A percentile compares a stretch with the other conserved stretches of the same genome.
These are phyloP conservation scores for Murraya koenigii DNA, from an alignment of 345 rosid genomes.

Conservation along the genomic window DNA sequence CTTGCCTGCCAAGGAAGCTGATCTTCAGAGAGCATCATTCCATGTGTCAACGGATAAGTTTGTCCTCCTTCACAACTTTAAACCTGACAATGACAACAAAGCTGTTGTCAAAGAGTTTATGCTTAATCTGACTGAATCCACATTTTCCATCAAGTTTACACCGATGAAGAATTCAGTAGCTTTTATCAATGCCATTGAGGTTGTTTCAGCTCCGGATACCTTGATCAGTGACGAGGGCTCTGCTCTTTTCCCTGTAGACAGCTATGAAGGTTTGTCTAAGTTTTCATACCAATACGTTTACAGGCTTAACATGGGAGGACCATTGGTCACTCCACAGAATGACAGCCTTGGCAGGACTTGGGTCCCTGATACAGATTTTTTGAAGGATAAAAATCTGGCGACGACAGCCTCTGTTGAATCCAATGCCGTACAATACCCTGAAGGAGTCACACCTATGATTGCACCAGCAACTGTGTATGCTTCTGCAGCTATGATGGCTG, in stretches of 20 bases:
- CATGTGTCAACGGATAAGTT: conserved; percentile 52
- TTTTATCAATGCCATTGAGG: conserved; percentile 69
- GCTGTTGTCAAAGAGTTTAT: conserved; percentile 58
- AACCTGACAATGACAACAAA: conserved; percentile 29
- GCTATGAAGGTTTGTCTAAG: conserved; percentile 38
- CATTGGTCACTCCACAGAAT: conserved; percentile 50
- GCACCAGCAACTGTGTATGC: conserved; percentile 71
- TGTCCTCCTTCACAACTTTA: conserved; percentile 63
- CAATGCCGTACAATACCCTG: conserved; percentile 44
- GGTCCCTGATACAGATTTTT: conserved; percentile 49
- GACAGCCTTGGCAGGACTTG: conserved; percentile 62
- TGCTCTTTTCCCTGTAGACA: conserved; percentile 49
- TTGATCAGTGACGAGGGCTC: conserved; percentile 52
- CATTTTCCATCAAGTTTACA: conserved; percentile 44
- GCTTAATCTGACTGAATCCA: conserved; percentile 47
- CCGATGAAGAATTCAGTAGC: conserved; percentile 61
- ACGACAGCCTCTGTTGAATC: conserved; percentile 30
- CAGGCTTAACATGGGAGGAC: conserved; percentile 78
- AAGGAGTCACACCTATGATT: conserved; percentile 50
- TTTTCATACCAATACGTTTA: conserved; percentile 52
- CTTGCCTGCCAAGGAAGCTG: conserved; percentile 34
- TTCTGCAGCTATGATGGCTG: conserved; percentile 60
- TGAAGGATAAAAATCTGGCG: conserved; percentile 46
- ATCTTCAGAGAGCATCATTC: conserved; percentile 55
- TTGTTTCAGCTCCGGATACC: conserved; percentile 68